These are phyloP conservation scores for Aspergillus ochraceoroseus DNA, from an alignment of 2,329 filamentous ascomycete genomes.

Conservation along the genomic window DNA sequence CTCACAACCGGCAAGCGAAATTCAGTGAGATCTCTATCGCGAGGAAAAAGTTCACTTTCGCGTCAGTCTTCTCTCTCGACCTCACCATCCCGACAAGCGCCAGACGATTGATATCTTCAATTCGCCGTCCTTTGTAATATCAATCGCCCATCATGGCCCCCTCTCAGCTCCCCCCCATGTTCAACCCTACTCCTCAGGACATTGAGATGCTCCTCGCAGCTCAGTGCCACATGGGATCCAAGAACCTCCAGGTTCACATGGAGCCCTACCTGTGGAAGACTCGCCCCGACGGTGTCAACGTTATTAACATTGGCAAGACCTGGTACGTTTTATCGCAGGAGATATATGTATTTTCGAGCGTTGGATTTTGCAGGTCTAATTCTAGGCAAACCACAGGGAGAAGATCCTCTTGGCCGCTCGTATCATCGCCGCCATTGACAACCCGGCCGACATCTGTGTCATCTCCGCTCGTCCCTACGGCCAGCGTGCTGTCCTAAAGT, in stretches of 20 bases:
- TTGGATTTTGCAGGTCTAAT: constrained; percentile 17
- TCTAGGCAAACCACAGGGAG: constrained; percentile 61
- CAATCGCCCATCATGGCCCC: constrained; percentile 81
- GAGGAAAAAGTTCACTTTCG: constrained; percentile 28
- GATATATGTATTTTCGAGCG: neutral
- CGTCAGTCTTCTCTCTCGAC: constrained; percentile 31
- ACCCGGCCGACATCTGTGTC: constrained; percentile 98
- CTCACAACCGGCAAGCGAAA: constrained; percentile 41
- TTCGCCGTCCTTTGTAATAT: constrained; percentile 36
- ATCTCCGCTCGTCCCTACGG: constrained; percentile 99
- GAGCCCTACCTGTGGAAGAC: constrained; percentile 99
- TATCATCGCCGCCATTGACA: constrained; percentile 98
- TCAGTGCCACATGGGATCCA: constrained; percentile 92
- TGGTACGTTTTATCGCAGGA: constrained; percentile 59
- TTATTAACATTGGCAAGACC: constrained; percentile 99
- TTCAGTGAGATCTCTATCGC: constrained; percentile 26
- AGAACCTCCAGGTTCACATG: constrained; percentile 99
- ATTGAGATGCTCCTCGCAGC: constrained; percentile 99
- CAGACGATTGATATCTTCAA: constrained; percentile 45
- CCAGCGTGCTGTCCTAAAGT: constrained; percentile 99
- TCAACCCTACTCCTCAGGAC: constrained; percentile 97
- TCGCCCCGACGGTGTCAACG: constrained; percentile 94
- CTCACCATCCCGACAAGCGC: constrained; percentile 42
- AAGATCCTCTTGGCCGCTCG: constrained; percentile 98
- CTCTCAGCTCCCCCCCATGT: constrained; percentile 84